Conservation (phyloP, 2,329 filamentous ascomycete genomes). For the Drechslerella dactyloides region DNA sequence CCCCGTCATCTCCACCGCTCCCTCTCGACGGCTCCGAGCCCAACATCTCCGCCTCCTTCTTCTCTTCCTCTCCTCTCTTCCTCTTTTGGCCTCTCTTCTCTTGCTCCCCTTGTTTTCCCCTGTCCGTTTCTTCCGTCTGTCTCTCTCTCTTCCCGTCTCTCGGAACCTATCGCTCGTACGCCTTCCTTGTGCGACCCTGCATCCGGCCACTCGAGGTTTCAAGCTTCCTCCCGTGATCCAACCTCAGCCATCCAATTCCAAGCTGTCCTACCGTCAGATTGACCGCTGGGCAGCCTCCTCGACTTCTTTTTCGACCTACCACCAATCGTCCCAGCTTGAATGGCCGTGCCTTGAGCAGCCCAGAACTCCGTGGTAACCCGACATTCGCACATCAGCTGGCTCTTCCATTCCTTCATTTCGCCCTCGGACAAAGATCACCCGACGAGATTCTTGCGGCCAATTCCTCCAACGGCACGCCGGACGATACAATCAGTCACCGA, state of each 20-base stretch:
- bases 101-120: neutral
- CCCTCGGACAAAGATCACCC: conserved; percentile 3
- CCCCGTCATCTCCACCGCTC: neutral
- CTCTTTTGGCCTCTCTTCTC: conserved; percentile 1
- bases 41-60: conserved; percentile 14
- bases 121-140: conserved; percentile 4
- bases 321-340: conserved; percentile 6
- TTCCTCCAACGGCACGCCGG: neutral
- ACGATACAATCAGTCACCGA: neutral
- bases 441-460: neutral
- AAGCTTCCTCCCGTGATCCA: conserved; percentile 36
- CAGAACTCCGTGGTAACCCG: neutral
- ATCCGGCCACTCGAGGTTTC: conserved; percentile 21
- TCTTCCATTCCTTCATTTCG: conserved; percentile 16
- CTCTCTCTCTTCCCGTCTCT: conserved; percentile 10
- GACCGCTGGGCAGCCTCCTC: conserved; percentile 29
- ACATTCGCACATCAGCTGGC: conserved; percentile 10
- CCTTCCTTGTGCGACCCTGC: conserved; percentile 38
- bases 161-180: conserved; percentile 10
- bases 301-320: conserved; percentile 2
- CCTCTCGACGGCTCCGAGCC: neutral
- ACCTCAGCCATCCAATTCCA: conserved; percentile 29
- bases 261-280: conserved; percentile 29
- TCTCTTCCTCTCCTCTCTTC: neutral
- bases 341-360: conserved; percentile 11